Evolutionary conservation across 345 rosid genomes (phyloP), one percentile per base, ranked within the genome.

Genomic region (Heritiera littoralis): DNA sequence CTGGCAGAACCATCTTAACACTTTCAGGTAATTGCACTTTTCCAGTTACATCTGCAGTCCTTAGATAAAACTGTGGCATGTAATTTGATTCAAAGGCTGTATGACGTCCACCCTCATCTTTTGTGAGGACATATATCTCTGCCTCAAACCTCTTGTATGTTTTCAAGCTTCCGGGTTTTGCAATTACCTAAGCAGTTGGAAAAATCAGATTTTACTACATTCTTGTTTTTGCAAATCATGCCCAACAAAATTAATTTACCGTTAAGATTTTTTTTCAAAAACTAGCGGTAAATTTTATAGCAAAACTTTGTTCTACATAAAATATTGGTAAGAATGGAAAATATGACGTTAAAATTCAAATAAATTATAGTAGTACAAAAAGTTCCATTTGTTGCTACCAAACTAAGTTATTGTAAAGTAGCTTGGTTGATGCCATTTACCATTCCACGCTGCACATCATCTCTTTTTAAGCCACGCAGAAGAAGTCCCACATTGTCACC

Each of bases 401-500:
- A 68, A 18, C 17, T 41, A 51, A 38, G 45, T 4, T 20, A 11
- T 56, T 38, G 17, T 23, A 14, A 45, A 49, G 56, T 49, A 45
- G 68, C 49, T 20, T 23, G 56, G 60, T 46, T 30, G 14, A 14
- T 76, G 63, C n/a, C 30, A 78, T 88, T 82, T 82, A 97, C 98
- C 95, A 90, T 91, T 79, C 99, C 99, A 78, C 98, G 92, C 72
- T 91, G 90, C 54, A 96, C 81, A 76, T 96, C 99, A 17, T 96
- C 99, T 61, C 99, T 86, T 83, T 94, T 96, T 70, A 96, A 75
- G 72, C 98, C 98, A 86, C 98, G 98, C 15, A 96, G 87, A 28
- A 96, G 97, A 83, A 94, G 99, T 70, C 99, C 98, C 32, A 96
- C 98, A 76, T 96, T 94, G 81, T 96, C 98, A 86, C 99, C 99